phyloP scores from a whole-genome alignment of 495 filamentous ascomycete species.

The Tuber melanosporum region DNA sequence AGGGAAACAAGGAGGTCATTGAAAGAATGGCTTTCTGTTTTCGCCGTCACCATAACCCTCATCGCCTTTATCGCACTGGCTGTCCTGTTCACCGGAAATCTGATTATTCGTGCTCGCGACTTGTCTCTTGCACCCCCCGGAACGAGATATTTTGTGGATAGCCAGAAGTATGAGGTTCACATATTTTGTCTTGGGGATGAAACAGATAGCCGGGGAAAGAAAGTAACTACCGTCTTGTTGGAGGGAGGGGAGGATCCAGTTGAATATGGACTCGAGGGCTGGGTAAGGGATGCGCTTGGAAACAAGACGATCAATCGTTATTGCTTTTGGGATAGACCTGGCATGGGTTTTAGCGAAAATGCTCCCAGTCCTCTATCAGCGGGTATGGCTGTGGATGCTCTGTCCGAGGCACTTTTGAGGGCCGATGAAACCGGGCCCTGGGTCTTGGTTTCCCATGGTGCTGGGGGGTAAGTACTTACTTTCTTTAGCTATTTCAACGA shows the following conservation, averaged over 20 bases:
- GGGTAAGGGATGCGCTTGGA: conserved; percentile 58
- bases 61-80: conserved; percentile 57
- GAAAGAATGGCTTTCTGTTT: conserved; percentile 75
- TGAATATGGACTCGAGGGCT: conserved; percentile 67
- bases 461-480: conserved; percentile 28
- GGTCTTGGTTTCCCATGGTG: conserved; percentile 53
- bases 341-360: conserved; percentile 76
- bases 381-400: conserved; percentile 76
- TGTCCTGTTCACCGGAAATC: conserved; percentile 67
- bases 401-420: conserved; percentile 73
- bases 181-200: conserved; percentile 72
- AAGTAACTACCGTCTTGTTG: conserved; percentile 64
- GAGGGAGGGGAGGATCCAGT: conserved; percentile 74
- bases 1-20: conserved; percentile 75
- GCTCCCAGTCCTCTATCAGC: conserved; percentile 88
- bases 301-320: conserved; percentile 76
- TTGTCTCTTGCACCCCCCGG: conserved; percentile 64
- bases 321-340: conserved; percentile 93
- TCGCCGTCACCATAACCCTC: conserved; percentile 64
- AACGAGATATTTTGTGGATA: conserved; percentile 68
- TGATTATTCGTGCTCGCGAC: conserved; percentile 72
- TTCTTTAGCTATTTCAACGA: not conserved
- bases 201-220: conserved; percentile 48
- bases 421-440: conserved; percentile 82
- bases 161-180: conserved; percentile 75